Evolutionary conservation across 2,329 filamentous ascomycete genomes (phyloP), one percentile per base, ranked within the genome.

Genomic region (Thelonectria discophora): DNA sequence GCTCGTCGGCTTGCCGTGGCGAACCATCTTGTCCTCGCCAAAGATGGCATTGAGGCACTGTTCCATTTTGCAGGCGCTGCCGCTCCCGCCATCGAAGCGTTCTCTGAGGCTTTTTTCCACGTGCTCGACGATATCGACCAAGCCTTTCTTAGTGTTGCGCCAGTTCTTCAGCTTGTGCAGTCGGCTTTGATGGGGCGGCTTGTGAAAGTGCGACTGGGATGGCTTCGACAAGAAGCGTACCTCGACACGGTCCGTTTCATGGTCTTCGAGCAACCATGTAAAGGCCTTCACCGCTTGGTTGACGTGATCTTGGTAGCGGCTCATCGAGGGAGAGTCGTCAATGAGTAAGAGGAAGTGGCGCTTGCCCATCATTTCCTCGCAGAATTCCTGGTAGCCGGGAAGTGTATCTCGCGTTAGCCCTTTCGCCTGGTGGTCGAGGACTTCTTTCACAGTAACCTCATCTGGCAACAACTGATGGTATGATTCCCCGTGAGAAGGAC

Each of bases 261-360:
- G 55, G 4, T 57, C 46, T 7, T 45, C 54, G 1, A 67, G 37
- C 0, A 67, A 8, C 65, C 65, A 65, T 3, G 40, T 11, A 2
- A 64, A 42, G 13, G 42, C 37, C 5, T 50, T 55, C 0, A 60
- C n/a, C 0, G 48, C 37, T 1, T 42, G 43, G 1, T 34, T 2
- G 0, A 67, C 60, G 2, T 62, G 32, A 2, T 12, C 1, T 1
- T 12, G 20, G 9, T 37, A 18, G 0, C 15, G 4, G 0, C 45
- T 50, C 65, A 67, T 67, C 2, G 65, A 58, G 2, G 10, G 2
- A 2, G 65, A 67, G n/a, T 66, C 64, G 10, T 67, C 65, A 40
- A 67, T 53, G 5, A 67, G 11, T 27, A 67, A 39, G 3, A 67
- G 21, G 3, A 64, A 66, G 8, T 62, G 57, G n/a, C 65, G 49